Evolutionary conservation across 805 yeast genomes (phyloP).

Genomic region (Sugiyamaella marilandica): DNA sequence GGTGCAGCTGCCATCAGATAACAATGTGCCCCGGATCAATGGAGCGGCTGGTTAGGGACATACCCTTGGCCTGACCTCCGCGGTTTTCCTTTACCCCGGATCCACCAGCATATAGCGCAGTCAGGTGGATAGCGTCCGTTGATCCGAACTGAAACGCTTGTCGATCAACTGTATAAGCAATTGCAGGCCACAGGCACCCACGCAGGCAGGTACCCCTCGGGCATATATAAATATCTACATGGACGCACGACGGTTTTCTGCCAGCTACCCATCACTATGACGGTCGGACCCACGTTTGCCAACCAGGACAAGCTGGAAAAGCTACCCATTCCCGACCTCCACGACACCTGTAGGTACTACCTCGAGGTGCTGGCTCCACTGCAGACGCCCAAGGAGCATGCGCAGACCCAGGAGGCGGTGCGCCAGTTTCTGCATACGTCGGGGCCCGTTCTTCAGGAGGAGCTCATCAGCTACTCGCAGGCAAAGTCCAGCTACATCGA

Average conservation of each 20-base stretch:
- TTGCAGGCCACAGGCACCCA: too few species aligned
- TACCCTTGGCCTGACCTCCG: not conserved
- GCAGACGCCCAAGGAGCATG: constrained; percentile 72
- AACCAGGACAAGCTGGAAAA: constrained; percentile 55
- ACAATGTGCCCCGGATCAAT: not conserved
- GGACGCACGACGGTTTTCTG: not conserved
- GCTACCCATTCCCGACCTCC: constrained; percentile 76
- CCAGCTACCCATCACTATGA: not conserved
- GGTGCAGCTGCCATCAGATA: not conserved
- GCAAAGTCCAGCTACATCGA: constrained; percentile 77
- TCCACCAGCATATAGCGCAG: not conserved
- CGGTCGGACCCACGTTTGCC: constrained; percentile 45
- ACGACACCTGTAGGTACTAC: constrained; percentile 62
- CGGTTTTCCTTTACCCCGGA: constrained; percentile 2
- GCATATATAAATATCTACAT: not conserved
- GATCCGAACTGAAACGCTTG: not conserved
- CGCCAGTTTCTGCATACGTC: constrained; percentile 48
- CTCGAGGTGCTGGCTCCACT: constrained; percentile 67
- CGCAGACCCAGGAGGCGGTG: constrained; percentile 55
- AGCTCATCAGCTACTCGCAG: constrained; percentile 56
- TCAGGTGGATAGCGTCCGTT: not conserved
- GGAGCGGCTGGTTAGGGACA: not conserved
- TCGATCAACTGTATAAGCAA: too few species aligned
- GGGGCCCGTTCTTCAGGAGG: constrained; percentile 58
- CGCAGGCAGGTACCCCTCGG: not conserved